phyloP scores from a whole-genome alignment of 768 basidiomycete species.

The Boletus reticulatus region DNA sequence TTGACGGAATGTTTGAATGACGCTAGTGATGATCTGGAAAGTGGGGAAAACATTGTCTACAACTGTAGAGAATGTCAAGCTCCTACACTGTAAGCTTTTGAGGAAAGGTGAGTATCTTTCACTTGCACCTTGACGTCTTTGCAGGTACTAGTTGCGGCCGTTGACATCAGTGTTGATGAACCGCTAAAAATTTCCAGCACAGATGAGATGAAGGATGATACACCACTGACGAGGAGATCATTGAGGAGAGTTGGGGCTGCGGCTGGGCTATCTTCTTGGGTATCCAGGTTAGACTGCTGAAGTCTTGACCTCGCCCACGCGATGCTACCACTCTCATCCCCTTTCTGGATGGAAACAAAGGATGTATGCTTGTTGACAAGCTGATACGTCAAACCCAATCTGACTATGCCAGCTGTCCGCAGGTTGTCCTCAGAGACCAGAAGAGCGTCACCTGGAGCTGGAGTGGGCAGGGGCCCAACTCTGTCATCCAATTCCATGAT shows the following conservation, averaged over 20 bases:
- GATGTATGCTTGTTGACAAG: conserved; percentile 53
- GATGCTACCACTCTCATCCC: conserved; percentile 11
- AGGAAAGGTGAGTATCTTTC: too few species aligned
- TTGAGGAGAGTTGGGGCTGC: conserved; percentile 15
- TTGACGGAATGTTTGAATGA: too few species aligned
- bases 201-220: conserved; percentile 17
- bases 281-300: neutral
- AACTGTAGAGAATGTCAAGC: too few species aligned
- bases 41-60: too few species aligned
- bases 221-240: conserved; percentile 15
- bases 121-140: too few species aligned
- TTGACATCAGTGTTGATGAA: neutral
- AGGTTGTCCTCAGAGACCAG: conserved; percentile 32
- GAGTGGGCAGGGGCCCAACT: conserved; percentile 32
- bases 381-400: conserved; percentile 50
- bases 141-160: neutral
- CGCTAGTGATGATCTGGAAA: too few species aligned
- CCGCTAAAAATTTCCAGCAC: conserved; percentile 11
- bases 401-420: conserved; percentile 45
- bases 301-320: conserved; percentile 21
- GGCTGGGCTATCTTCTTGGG: neutral
- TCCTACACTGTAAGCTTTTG: too few species aligned
- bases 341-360: conserved; percentile 51
- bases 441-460: conserved; percentile 25
- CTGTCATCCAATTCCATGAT: conserved; percentile 50